Base-by-base conservation (phyloP, 2,329 filamentous ascomycete species). In the Achaetomium macrosporum region DNA sequence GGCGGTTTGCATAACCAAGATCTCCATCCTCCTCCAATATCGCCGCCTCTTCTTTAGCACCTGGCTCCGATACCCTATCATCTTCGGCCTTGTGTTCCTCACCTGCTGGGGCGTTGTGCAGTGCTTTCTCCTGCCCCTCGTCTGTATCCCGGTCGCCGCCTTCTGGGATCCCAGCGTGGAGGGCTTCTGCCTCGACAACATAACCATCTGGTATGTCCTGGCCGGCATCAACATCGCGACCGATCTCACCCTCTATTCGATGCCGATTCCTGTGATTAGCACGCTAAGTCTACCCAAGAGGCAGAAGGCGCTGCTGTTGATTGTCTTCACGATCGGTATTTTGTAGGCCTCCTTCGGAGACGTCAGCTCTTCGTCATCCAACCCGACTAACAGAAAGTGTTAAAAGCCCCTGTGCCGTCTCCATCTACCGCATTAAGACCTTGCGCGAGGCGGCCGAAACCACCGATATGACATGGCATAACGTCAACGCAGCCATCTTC, bases 251-350 rank as follows among this genome's bases (percentile, higher is more conserved):
- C 56, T 72, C 7, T 70, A 70, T 49, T 56, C 68, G 15, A 65
- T 70, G 39, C 69, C 70, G 3, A 68, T 72, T 13, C 69, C 69
- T 0, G 62, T 66, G 15, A 65, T 71, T 54, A 65, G 65, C 56
- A 65, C 64, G 31, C 55, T 72, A 29, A 64, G 69, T 25, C 58
- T 71, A 10, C 67, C 58, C 1, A 41, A 8, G 10, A 53, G 51
- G 3, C 59, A 61, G 33, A 59, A 54, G 42, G 30, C 53, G 6
- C 40, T 65, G 46, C 44, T 62, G 19, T 40, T 51, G 2, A 36
- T 54, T 35, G 55, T 63, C 16, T 62, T 64, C 30, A 57, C 60
- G 11, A 42, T 64, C 8, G 61, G 61, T 4, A 48, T 63, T 8
- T 63, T 54, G 56, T 58, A 48, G 54, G 55, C 8, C 4, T 12